Evolutionary conservation across 2,329 filamentous ascomycete species (phyloP).

Genomic region (Trichoderma sp.): DNA sequence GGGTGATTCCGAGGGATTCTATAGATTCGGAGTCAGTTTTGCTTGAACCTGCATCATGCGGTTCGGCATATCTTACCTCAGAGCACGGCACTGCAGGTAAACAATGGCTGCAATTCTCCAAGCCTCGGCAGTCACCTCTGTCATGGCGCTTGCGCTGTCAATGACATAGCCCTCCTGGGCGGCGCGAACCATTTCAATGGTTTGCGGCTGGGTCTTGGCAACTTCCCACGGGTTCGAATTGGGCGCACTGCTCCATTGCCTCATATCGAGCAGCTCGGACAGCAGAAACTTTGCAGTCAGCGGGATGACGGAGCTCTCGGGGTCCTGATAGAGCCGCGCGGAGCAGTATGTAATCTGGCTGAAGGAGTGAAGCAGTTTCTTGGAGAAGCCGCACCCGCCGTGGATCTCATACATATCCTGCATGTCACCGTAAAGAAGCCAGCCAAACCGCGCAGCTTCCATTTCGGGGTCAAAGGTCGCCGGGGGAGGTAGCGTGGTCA

Average conservation of each 20-base stretch:
- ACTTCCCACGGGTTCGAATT: slow-evolving; percentile 33
- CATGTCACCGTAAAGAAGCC: slow-evolving; percentile 44
- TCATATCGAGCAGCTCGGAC: slow-evolving; percentile 38
- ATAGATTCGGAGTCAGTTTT: slow-evolving; percentile 23
- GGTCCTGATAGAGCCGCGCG: slow-evolving; percentile 41
- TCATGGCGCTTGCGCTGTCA: slow-evolving; percentile 41
- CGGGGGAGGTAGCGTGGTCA: slow-evolving; percentile 40
- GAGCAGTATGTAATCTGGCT: slow-evolving; percentile 45
- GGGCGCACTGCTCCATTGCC: slow-evolving; percentile 43
- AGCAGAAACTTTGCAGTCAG: slow-evolving; percentile 37
- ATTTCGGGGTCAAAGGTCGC: slow-evolving; percentile 36
- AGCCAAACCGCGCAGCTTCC: slow-evolving; percentile 42
- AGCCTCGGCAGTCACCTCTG: slow-evolving; percentile 46
- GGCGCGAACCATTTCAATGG: slow-evolving; percentile 39
- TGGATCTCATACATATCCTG: slow-evolving; percentile 45
- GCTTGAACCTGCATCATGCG: not conserved
- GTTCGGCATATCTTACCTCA: slow-evolving; percentile 37
- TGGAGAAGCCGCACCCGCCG: slow-evolving; percentile 48
- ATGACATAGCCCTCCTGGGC: slow-evolving; percentile 35
- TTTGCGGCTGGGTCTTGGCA: slow-evolving; percentile 26
- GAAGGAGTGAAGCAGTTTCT: slow-evolving; percentile 43
- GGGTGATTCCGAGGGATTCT: slow-evolving; percentile 45
- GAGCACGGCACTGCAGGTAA: slow-evolving; percentile 45
- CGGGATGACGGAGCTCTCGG: slow-evolving; percentile 39
- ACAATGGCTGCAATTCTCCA: slow-evolving; percentile 46